A percentile compares a stretch with the other conserved stretches of the same genome.
Conservation (phyloP, 1,284 basidiomycete genomes). For the Ustilago hordei region DNA sequence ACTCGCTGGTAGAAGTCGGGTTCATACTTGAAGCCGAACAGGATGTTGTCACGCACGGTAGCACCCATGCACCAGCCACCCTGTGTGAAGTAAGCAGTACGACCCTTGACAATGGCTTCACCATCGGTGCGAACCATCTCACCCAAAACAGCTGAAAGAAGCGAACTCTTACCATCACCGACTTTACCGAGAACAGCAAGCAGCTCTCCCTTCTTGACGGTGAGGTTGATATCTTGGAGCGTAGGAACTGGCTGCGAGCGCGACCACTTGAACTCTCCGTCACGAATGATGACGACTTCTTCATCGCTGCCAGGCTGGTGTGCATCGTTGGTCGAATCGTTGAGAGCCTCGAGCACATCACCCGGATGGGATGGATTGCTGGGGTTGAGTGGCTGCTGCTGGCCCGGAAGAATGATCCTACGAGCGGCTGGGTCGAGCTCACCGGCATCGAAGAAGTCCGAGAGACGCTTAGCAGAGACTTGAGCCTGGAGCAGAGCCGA, state of each 20-base stretch:
- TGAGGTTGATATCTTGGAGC: constrained; percentile 56
- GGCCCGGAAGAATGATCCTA: constrained; percentile 41
- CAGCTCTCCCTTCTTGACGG: constrained; percentile 55
- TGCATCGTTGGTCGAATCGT: constrained; percentile 17
- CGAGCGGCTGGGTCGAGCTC: constrained; percentile 72
- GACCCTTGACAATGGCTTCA: constrained; percentile 57
- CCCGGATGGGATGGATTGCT: constrained; percentile 31
- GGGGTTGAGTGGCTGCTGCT: constrained; percentile 24
- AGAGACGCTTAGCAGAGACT: constrained; percentile 61
- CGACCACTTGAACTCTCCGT: constrained; percentile 76
- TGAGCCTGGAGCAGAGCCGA: constrained; percentile 65
- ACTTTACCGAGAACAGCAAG: constrained; percentile 67
- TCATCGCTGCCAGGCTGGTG: constrained; percentile 27
- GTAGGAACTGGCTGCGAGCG: constrained; percentile 69
- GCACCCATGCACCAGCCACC: constrained; percentile 91
- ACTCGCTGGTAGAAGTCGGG: constrained; percentile 73
- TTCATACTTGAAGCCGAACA: constrained; percentile 71
- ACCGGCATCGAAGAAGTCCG: constrained; percentile 76
- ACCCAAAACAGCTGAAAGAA: constrained; percentile 62
- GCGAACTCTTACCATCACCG: constrained; percentile 65
- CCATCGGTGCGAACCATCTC: constrained; percentile 64
- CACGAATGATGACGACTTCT: constrained; percentile 43
- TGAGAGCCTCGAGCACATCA: constrained; percentile 33
- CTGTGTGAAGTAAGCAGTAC: constrained; percentile 83
- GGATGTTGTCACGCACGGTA: constrained; percentile 74